Evolutionary conservation across 2,329 filamentous ascomycete genomes (phyloP).

Genomic region (Scedosporium aurantiacum): DNA sequence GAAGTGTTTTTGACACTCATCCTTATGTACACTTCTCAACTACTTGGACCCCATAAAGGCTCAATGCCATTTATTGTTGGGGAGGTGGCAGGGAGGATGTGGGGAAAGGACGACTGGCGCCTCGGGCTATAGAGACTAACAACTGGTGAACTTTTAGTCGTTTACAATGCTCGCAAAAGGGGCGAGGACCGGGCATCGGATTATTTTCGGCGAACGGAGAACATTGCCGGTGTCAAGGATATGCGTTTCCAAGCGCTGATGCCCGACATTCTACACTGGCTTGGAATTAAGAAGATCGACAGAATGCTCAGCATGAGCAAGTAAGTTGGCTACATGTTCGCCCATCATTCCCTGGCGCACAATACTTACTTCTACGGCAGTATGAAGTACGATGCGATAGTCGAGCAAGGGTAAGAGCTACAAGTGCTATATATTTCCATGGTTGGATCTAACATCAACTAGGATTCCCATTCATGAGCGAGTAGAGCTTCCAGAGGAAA

Average conservation of each 20-base stretch:
- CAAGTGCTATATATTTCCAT: neutral
- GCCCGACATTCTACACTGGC: constrained; percentile 96
- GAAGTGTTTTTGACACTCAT: neutral
- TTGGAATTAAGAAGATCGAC: constrained; percentile 97
- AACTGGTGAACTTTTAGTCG: constrained; percentile 25
- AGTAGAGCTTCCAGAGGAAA: constrained; percentile 81
- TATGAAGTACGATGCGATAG: constrained; percentile 87
- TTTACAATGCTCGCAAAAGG: constrained; percentile 73
- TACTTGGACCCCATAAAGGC: no score
- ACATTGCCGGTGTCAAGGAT: constrained; percentile 90
- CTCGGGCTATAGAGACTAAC: neutral
- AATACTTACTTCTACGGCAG: constrained; percentile 26
- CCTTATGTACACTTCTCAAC: no score
- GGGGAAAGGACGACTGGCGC: no score
- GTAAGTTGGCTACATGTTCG: constrained; percentile 35
- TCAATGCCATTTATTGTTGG: no score
- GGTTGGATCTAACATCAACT: constrained; percentile 14
- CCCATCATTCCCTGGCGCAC: neutral
- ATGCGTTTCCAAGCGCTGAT: constrained; percentile 98
- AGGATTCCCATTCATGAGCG: constrained; percentile 80
- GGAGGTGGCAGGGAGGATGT: no score
- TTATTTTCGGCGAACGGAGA: constrained; percentile 96
- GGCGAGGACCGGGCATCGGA: constrained; percentile 72
- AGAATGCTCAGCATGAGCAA: constrained; percentile 98
- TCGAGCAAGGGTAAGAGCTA: constrained; percentile 58